These are phyloP conservation scores for Thermochaetoides thermophila DNA, from an alignment of 495 filamentous ascomycete genomes.

Conservation along the genomic window DNA sequence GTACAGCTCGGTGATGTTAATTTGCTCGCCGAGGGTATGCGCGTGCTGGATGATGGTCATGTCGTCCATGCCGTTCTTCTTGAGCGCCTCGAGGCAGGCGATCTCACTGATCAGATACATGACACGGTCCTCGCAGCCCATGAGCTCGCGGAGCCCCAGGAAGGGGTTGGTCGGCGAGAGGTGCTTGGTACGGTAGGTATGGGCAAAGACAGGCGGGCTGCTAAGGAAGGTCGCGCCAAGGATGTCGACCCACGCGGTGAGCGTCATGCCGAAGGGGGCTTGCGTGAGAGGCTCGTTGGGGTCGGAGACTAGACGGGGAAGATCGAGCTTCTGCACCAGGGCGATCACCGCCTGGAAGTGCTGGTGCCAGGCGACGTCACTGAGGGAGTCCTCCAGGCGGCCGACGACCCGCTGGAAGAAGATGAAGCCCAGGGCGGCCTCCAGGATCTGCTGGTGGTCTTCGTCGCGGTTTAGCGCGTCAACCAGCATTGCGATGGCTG, in stretches of 20 bases:
- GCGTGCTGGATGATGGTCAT: constrained; percentile 77
- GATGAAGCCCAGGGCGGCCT: constrained; percentile 90
- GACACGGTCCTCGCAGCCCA: constrained; percentile 94
- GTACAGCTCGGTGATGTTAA: constrained; percentile 59
- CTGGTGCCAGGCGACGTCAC: constrained; percentile 91
- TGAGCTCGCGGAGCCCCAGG: constrained; percentile 72
- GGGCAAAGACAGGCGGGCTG: constrained; percentile 69
- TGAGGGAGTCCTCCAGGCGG: constrained; percentile 66
- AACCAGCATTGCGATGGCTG: constrained; percentile 75
- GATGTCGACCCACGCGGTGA: constrained; percentile 95
- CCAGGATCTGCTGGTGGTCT: constrained; percentile 76
- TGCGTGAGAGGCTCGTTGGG: constrained; percentile 39
- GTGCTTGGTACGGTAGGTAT: constrained; percentile 85
- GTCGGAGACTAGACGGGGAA: constrained; percentile 48
- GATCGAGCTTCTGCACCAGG: constrained; percentile 71
- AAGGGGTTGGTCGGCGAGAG: constrained; percentile 50
- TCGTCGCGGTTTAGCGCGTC: constrained; percentile 65
- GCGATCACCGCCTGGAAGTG: constrained; percentile 86
- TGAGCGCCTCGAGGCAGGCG: constrained; percentile 82
- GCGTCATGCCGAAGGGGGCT: constrained; percentile 88
- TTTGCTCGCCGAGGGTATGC: constrained; percentile 61
- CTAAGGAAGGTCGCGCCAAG: constrained; percentile 87
- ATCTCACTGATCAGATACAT: constrained; percentile 99
- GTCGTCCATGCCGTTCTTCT: constrained; percentile 65
- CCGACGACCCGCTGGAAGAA: constrained; percentile 95